phyloP scores from a whole-genome alignment of 1,284 basidiomycete species.

The Cutaneotrichosporon dermatis region DNA sequence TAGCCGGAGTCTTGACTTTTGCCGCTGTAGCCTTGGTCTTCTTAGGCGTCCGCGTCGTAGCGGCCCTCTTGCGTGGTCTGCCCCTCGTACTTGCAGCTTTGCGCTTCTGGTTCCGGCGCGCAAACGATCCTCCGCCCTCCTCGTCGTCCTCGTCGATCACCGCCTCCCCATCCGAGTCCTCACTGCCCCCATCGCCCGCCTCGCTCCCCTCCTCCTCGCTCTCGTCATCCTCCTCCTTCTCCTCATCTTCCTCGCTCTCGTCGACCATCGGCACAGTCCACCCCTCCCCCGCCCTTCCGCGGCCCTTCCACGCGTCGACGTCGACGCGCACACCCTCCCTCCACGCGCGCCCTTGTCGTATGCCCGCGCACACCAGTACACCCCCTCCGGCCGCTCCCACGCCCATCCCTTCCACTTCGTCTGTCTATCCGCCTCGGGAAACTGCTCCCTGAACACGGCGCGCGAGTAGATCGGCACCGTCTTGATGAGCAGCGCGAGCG shows the following conservation, averaged over 20 bases:
- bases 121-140: not conserved
- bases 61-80: not conserved
- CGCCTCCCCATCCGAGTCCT: constrained; percentile 9
- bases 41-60: not conserved
- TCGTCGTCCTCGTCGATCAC: not conserved
- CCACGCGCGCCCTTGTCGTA: constrained; percentile 47
- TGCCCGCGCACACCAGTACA: constrained; percentile 46
- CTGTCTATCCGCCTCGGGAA: constrained; percentile 24
- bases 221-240: constrained; percentile 16
- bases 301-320: constrained; percentile 40
- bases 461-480: constrained; percentile 42
- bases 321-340: constrained; percentile 40
- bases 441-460: constrained; percentile 34
- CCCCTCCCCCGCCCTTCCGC: constrained; percentile 28
- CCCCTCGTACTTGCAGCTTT: constrained; percentile 3
- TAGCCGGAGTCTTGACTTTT: not conserved
- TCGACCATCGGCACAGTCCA: constrained; percentile 27
- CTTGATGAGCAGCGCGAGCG: constrained; percentile 27
- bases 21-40: no score
- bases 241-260: constrained; percentile 18
- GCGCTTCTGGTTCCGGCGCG: constrained; percentile 12
- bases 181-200: constrained; percentile 12
- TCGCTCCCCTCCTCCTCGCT: constrained; percentile 21
- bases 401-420: constrained; percentile 38
- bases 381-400: constrained; percentile 29